Percentiles rank a stretch among this genome's conserved stretches.
phyloP scores from a whole-genome alignment of 23 red algal species.

The Agarophyton chilense region DNA sequence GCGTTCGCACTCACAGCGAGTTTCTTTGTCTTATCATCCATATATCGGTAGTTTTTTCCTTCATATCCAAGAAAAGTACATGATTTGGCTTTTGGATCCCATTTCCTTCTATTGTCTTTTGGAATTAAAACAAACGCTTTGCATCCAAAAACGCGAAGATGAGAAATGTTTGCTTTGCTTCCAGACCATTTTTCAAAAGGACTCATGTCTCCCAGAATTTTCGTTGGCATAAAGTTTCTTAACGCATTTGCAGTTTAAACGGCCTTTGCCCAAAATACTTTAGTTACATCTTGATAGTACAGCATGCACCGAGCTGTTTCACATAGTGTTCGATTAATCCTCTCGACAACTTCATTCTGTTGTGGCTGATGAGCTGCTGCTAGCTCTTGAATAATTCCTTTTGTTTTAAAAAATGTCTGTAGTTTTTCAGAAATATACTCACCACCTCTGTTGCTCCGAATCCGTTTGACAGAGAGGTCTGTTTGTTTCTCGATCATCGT shows the following conservation, averaged over 20 bases:
- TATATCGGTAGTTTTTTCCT: background rate
- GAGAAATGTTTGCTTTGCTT: background rate
- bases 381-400: slow-evolving; percentile 30
- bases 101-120: too few relatives aligned
- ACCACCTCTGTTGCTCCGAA: slow-evolving; percentile 2
- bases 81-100: background rate
- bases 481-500: slow-evolving; percentile 5
- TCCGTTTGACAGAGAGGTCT: background rate
- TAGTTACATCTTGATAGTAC: background rate
- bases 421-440: background rate
- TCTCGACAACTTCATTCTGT: background rate
- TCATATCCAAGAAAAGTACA: too few relatives aligned
- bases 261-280: background rate
- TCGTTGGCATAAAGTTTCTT: background rate
- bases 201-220: background rate
- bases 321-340: slow-evolving; percentile 38
- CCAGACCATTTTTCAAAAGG: background rate
- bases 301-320: slow-evolving; percentile 45
- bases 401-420: background rate
- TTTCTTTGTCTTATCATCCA: background rate
- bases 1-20: background rate
- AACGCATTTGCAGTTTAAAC: background rate
- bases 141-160: too few relatives aligned
- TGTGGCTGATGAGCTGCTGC: slow-evolving; percentile 18
- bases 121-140: too few relatives aligned